Base-by-base conservation (phyloP, 2,329 filamentous ascomycete species). In the Alternaria viburni region DNA sequence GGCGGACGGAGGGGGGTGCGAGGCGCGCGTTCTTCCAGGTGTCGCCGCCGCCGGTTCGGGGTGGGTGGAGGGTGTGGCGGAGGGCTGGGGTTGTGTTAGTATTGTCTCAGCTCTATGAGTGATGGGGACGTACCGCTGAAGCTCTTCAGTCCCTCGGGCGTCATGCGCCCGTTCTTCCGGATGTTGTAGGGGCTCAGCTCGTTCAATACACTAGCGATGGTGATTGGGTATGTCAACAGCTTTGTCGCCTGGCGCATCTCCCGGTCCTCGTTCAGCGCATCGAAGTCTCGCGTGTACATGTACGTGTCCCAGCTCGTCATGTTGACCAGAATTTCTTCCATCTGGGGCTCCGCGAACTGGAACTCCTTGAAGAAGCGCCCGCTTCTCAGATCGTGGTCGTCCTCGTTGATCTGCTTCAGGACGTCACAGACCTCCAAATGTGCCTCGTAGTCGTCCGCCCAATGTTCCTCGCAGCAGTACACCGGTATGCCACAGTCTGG, bases 221-320 rank as follows among this genome's bases (percentile, higher is more conserved):
- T 98, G 63, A 96, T 83, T 1, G 96, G 96, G 79, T 99, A 99
- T 17, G 96, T 99, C 71, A 99, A 84, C 70, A 99, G 86, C 69
- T 93, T 89, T 2, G 96, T 99, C 25, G 93, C 94, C 81, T 99
- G 96, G 64, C 96, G 87, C 89, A 99, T 91, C 74, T 90, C 91
- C 62, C 95, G 88, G 77, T 97, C 94, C 65, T 93, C 89, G 78
- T 99, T 93, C 76, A 99, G 90, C 6, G 96, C 96, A 69, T 91
- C 88, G 74, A 96, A 98, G 73, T 97, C 91, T 74, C 96, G 87
- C 4, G 93, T 96, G 78, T 97, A 99, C 76, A 99, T 84, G 72
- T 96, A 93, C 0, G 96, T 98, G 80, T 99, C 96, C 96, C 96
- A 99, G 80, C 96, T 99, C 46, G 91, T 97, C 91, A 99, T 94